A percentile compares a stretch with the other conserved stretches of the same genome.
These are phyloP conservation scores for Fraxinus quadrangulata DNA, from an alignment of 257 asterid species.

Conservation along the genomic window DNA sequence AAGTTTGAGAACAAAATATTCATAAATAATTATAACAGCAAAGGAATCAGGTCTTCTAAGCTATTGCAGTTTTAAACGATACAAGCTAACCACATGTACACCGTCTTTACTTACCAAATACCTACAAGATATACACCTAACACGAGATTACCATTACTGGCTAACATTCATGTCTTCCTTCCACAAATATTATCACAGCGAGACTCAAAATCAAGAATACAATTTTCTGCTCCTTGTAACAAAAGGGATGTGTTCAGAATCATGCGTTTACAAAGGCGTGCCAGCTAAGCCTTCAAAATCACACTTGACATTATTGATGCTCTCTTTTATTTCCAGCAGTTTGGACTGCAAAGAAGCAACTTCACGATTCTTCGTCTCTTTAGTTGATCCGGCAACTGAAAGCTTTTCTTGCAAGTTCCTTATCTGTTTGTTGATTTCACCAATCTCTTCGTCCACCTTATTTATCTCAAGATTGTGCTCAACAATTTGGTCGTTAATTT, in stretches of 20 bases:
- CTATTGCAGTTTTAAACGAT: neutral
- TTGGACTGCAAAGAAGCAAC: slow-evolving; percentile 36
- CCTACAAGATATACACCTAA: slow-evolving; percentile 9
- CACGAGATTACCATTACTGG: neutral
- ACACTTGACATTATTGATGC: slow-evolving; percentile 22
- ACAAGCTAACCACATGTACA: neutral
- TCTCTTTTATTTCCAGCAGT: slow-evolving; percentile 34
- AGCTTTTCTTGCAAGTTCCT: slow-evolving; percentile 49
- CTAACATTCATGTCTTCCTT: neutral
- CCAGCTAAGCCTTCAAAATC: slow-evolving; percentile 39
- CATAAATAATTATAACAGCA: slow-evolving; percentile 6
- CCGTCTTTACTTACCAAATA: neutral
- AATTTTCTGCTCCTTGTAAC: neutral
- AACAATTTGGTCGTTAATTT: slow-evolving; percentile 33
- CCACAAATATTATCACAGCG: neutral
- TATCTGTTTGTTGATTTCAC: slow-evolving; percentile 44
- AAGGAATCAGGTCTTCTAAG: neutral
- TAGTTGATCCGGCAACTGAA: slow-evolving; percentile 25
- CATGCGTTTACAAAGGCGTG: neutral
- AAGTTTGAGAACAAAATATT: neutral
- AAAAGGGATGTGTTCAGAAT: neutral
- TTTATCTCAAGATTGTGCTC: slow-evolving; percentile 30
- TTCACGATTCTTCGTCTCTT: slow-evolving; percentile 40
- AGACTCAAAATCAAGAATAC: neutral
- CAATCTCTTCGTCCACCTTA: slow-evolving; percentile 43